These are phyloP conservation scores for Cladophialophora exuberans DNA, from an alignment of 2,329 filamentous ascomycete genomes.

Conservation along the genomic window DNA sequence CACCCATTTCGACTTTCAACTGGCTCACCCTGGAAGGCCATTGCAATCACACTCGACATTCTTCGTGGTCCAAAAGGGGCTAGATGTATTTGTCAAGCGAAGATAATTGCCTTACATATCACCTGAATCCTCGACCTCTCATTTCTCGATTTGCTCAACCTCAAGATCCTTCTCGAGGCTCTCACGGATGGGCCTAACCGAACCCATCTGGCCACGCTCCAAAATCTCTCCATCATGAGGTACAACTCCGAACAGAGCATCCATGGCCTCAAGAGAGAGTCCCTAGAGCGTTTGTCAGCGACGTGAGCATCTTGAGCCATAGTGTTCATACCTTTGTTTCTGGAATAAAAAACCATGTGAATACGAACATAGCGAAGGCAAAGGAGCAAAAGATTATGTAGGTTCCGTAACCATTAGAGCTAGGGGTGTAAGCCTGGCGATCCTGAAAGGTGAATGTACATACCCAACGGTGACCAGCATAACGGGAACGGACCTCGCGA, in stretches of 20 bases:
- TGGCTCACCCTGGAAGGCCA: constrained; percentile 53
- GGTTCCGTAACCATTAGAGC: constrained; percentile 55
- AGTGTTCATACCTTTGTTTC: constrained; percentile 68
- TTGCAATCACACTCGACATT: constrained; percentile 61
- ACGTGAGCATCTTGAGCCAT: no score
- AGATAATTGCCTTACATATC: not conserved
- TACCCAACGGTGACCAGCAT: constrained; percentile 63
- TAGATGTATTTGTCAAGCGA: constrained; percentile 51
- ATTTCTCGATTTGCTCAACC: constrained; percentile 15
- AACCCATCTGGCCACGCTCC: constrained; percentile 14
- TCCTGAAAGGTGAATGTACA: not conserved
- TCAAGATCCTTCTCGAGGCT: constrained; percentile 18
- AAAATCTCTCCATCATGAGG: constrained; percentile 12
- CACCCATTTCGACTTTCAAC: constrained; percentile 57
- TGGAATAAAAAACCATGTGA: constrained; percentile 69
- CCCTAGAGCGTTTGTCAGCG: constrained; percentile 4
- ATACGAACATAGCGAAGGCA: constrained; percentile 66
- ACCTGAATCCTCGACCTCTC: not conserved
- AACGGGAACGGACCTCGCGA: constrained; percentile 50
- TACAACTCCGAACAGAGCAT: constrained; percentile 19
- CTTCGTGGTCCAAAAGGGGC: constrained; percentile 62
- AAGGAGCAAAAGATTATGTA: constrained; percentile 72
- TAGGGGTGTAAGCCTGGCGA: not conserved
- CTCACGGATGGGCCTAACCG: constrained; percentile 8
- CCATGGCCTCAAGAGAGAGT: constrained; percentile 19